A percentile compares a stretch with the other conserved stretches of the same genome.
These are phyloP conservation scores for Myriosclerotinia scirpicola DNA, from an alignment of 2,329 filamentous ascomycete species.

Conservation along the genomic window DNA sequence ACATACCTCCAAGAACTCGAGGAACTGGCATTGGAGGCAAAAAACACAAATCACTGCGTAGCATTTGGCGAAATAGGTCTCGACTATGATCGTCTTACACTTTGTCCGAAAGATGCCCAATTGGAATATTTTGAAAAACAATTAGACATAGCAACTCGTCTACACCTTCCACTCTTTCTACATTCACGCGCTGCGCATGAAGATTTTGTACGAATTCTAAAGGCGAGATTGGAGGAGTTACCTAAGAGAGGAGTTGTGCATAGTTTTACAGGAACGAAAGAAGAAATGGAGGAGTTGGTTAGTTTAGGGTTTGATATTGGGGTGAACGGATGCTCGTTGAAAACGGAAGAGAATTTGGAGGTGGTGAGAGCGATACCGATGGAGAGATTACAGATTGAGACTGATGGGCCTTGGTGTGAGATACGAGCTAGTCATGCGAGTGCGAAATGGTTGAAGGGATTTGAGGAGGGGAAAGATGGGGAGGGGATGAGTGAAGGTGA, in stretches of 20 bases:
- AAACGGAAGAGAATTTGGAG: conserved; percentile 85
- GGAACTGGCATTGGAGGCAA: conserved; percentile 57
- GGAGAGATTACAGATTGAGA: conserved; percentile 86
- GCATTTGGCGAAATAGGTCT: conserved; percentile 95
- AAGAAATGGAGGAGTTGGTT: conserved; percentile 80
- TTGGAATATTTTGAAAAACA: conserved; percentile 83
- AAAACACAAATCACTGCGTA: conserved; percentile 49
- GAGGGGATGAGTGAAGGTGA: conserved; percentile 28
- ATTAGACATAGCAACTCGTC: conserved; percentile 48
- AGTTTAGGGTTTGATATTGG: conserved; percentile 83
- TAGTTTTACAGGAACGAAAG: conserved; percentile 85
- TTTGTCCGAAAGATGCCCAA: conserved; percentile 76
- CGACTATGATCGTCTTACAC: conserved; percentile 89
- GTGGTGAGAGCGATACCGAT: conserved; percentile 80
- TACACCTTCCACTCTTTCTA: conserved; percentile 84
- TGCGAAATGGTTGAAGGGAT: conserved; percentile 36
- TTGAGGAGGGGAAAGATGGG: conserved; percentile 31
- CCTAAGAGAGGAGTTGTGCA: conserved; percentile 83
- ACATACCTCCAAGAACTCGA: conserved; percentile 58
- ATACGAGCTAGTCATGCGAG: conserved; percentile 87
- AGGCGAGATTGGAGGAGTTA: conserved; percentile 61
- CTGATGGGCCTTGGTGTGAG: conserved; percentile 97
- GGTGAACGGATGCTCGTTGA: conserved; percentile 96
- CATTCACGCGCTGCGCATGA: conserved; percentile 84
- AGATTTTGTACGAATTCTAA: conserved; percentile 77